Evolutionary conservation across 768 basidiomycete genomes (phyloP).

Genomic region (Serpula lacrymans): DNA sequence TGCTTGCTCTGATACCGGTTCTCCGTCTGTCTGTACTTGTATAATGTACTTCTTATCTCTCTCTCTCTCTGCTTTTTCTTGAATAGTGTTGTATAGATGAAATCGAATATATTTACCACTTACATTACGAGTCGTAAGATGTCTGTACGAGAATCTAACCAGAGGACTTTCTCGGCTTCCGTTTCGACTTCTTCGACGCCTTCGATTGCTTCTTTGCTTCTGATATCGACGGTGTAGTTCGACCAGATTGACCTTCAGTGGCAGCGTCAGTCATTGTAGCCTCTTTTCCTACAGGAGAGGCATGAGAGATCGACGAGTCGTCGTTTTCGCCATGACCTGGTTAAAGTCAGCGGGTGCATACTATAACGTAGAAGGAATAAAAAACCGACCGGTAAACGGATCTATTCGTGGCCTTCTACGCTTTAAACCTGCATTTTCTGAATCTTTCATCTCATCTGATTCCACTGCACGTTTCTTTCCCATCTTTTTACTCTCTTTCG

Average conservation of each 20-base stretch:
- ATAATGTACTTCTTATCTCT: too few species aligned
- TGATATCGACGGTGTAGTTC: slow-evolving; percentile 18
- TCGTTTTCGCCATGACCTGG: slow-evolving; percentile 31
- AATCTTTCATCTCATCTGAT: slow-evolving; percentile 8
- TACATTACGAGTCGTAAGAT: too few species aligned
- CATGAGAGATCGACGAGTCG: not conserved
- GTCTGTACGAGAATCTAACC: too few species aligned
- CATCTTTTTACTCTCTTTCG: too few species aligned
- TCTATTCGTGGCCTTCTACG: slow-evolving; percentile 55
- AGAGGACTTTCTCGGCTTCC: slow-evolving; percentile 26
- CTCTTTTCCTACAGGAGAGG: slow-evolving; percentile 1
- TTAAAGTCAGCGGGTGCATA: not conserved
- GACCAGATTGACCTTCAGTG: slow-evolving; percentile 10
- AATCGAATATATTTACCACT: not conserved
- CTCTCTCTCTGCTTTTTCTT: too few species aligned
- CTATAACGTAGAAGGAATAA: not conserved
- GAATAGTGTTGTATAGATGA: too few species aligned
- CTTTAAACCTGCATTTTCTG: slow-evolving; percentile 26
- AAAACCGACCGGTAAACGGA: slow-evolving; percentile 57
- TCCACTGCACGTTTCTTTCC: too few species aligned
- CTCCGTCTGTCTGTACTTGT: too few species aligned
- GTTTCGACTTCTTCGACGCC: slow-evolving; percentile 31
- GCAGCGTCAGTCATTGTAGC: slow-evolving; percentile 7
- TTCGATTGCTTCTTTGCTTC: slow-evolving; percentile 23
- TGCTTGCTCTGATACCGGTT: too few species aligned